Evolutionary conservation across 192 early-diverging fungal species (phyloP).

Genomic region (Coemansia sp.): DNA sequence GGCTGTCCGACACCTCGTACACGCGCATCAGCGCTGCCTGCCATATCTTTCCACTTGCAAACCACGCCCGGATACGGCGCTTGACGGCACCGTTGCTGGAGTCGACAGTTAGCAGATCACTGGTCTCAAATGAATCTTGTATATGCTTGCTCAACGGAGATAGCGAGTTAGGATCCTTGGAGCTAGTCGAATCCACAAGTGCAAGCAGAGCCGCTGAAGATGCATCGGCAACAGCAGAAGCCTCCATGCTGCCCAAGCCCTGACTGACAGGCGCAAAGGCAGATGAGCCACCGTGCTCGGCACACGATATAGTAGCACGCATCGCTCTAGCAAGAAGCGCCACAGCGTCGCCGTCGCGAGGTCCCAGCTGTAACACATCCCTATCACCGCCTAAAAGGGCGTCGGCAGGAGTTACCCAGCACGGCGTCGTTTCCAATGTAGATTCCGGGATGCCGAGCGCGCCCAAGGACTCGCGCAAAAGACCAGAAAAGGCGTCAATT

Average conservation of each 20-base stretch:
- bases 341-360: neutral
- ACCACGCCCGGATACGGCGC: constrained; percentile 25
- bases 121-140: constrained; percentile 26
- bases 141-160: constrained; percentile 26
- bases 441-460: neutral
- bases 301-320: constrained; percentile 13
- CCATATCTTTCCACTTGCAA: constrained; percentile 40
- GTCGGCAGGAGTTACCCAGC: neutral
- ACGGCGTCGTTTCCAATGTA: neutral
- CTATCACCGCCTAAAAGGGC: neutral
- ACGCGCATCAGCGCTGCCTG: constrained; percentile 39
- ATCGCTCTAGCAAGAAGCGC: constrained; percentile 11
- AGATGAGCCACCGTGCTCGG: constrained; percentile 10
- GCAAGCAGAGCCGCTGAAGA: neutral
- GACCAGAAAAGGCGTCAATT: constrained; percentile 1
- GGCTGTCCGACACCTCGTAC: constrained; percentile 28
- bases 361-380: neutral
- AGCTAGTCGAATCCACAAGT: neutral
- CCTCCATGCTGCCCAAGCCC: neutral
- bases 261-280: neutral
- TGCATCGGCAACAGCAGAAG: neutral
- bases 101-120: constrained; percentile 31
- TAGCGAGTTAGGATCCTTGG: neutral
- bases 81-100: constrained; percentile 33
- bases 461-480: constrained; percentile 25